Percentiles rank a stretch among this genome's conserved stretches.
Evolutionary conservation across 306 rosid genomes (phyloP).

Genomic region (Purshia tridentata): DNA sequence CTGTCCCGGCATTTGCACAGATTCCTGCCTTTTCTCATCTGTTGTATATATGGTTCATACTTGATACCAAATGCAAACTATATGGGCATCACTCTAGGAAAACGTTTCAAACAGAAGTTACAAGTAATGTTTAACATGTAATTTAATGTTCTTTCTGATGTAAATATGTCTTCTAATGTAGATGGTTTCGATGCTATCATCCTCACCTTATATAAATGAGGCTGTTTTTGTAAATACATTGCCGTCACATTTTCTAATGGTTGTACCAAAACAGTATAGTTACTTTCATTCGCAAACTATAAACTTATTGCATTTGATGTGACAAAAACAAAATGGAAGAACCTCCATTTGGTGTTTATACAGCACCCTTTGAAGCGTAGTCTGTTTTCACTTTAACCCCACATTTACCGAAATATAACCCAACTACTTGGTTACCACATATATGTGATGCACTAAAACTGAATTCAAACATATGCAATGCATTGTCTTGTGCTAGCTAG

Average conservation of each 20-base stretch:
- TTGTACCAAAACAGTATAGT: background rate
- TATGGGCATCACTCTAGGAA: background rate
- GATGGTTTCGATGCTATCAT: background rate
- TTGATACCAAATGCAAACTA: background rate
- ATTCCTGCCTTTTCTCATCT: conserved; percentile 1
- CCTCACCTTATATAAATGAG: background rate
- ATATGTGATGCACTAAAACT: too few species aligned
- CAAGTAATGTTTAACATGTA: conserved; percentile 7
- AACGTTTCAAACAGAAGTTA: background rate
- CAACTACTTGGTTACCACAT: too few species aligned
- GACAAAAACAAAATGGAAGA: background rate
- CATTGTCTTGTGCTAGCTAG: too few species aligned
- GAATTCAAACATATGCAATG: too few species aligned
- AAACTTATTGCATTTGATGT: background rate
- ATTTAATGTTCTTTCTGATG: background rate
- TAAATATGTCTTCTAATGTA: conserved; percentile 1
- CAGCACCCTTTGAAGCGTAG: background rate
- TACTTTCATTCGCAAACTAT: background rate
- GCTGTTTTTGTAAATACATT: background rate
- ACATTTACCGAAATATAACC: too few species aligned
- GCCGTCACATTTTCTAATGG: background rate
- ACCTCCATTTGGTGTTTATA: background rate
- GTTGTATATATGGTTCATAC: background rate
- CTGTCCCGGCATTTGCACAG: background rate
- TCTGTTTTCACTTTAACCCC: background rate